Evolutionary conservation across 495 filamentous ascomycete species (phyloP).

Genomic region (Penicillium alfredii): DNA sequence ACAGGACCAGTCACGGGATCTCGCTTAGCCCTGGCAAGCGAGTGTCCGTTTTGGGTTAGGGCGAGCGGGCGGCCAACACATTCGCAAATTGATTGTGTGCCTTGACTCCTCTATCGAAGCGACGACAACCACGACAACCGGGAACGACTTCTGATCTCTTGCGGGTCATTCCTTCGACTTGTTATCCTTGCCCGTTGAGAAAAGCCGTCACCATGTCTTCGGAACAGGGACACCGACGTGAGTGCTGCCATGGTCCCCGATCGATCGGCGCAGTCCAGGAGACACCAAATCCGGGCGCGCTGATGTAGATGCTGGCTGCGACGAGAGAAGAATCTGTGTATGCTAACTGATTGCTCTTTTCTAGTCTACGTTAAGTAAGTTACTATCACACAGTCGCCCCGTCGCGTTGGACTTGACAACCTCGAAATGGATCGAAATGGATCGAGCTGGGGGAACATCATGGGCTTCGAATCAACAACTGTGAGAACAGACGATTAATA

Average conservation of each 20-base stretch:
- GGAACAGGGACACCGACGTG: conserved; percentile 78
- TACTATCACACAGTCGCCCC: conserved; percentile 12
- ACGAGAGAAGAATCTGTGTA: conserved; percentile 11
- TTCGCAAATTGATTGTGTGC: conserved; percentile 43
- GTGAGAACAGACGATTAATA: conserved; percentile 30
- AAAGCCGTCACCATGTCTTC: conserved; percentile 67
- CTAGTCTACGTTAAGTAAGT: conserved; percentile 94
- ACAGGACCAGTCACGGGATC: conserved; percentile 38
- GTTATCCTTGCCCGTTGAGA: conserved; percentile 45
- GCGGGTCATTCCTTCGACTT: conserved; percentile 47
- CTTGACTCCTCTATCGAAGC: conserved; percentile 36
- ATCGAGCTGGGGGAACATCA: background rate
- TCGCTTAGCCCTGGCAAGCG: conserved; percentile 40
- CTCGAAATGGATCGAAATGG: background rate
- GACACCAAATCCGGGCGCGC: no score
- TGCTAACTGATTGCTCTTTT: conserved; percentile 32
- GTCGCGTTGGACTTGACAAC: conserved; percentile 16
- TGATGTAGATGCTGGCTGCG: conserved; percentile 5
- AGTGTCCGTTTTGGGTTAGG: conserved; percentile 37
- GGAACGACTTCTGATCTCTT: conserved; percentile 43
- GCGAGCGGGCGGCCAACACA: conserved; percentile 35
- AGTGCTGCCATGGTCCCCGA: conserved; percentile 46
- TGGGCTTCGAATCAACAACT: conserved; percentile 2
- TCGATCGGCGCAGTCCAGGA: no score
- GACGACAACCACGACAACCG: conserved; percentile 48